Base-by-base conservation (phyloP, 164 flowering plant genomes). In the Cinnamomum micranthum region DNA sequence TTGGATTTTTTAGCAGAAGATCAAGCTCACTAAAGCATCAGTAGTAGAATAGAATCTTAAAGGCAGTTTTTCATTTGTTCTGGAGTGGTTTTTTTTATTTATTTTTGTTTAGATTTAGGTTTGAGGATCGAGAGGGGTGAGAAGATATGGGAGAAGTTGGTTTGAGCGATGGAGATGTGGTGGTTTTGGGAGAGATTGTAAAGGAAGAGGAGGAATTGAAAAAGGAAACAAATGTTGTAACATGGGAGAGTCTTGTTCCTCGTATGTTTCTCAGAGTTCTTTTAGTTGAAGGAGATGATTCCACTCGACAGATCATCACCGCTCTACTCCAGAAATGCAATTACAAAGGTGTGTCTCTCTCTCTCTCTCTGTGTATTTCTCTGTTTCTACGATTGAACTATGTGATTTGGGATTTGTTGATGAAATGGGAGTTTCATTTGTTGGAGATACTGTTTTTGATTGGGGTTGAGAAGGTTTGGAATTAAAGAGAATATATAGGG, bases 251-350 rank as follows among this genome's bases (percentile, higher is more conserved):
- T 76, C 82, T 91, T 73, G 74, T 90, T 47, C 91, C 88, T 6
- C 6, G 66, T 65, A 85, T 82, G 86, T 85, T 15, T 20, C 77
- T 93, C n/a, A 85, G 93, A 73, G 89, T 93, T 17, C 79, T 93
- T 83, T 68, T 93, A 75, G 97, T 93, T 22, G 97, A 93, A 82
- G 88, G 90, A 55, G 97, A 93, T 76, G 97, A 91, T 75, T 93
- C 93, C 12, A 93, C 97, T 17, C 72, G 95, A 79, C 97, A 93
- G 81, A 88, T 93, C 80, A 85, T 93, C 7, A 74, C 91, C 22
- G 97, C 95, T 14, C 92, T 92, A 28, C 86, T 92, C 58, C 80
- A 95, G 75, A 92, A 91, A 84, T 92, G 95, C 76, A 83, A 85
- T 74, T 92, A 91, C 82, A 87, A 71, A 90, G 97, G 97, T 92